Evolutionary conservation across 2,329 filamentous ascomycete species (phyloP).

Genomic region (Pyrenophora seminiperda): DNA sequence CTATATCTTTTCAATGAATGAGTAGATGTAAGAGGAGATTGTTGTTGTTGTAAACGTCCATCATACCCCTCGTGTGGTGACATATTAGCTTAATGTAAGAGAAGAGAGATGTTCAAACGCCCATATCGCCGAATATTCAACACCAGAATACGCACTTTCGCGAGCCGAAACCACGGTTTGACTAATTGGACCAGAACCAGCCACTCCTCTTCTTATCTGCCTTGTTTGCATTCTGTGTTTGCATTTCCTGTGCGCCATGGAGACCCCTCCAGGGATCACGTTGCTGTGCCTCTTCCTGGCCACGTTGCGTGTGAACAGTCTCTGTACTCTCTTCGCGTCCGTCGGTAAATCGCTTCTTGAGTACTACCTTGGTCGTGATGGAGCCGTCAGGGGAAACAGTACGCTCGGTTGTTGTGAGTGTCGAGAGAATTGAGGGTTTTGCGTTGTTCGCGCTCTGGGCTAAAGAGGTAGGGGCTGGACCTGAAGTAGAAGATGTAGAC

Average conservation of each 20-base stretch:
- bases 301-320: constrained; percentile 54
- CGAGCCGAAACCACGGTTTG: no score
- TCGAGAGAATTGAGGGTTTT: constrained; percentile 56
- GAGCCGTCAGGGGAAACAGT: constrained; percentile 62
- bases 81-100: no score
- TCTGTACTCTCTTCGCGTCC: constrained; percentile 64
- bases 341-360: constrained; percentile 65
- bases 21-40: no score
- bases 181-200: constrained; percentile 41
- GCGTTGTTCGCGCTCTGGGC: constrained; percentile 23
- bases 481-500: not conserved
- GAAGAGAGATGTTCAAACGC: not conserved
- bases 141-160: not conserved
- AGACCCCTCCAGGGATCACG: constrained; percentile 20
- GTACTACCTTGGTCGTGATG: constrained; percentile 60
- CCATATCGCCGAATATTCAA: not conserved
- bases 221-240: constrained; percentile 6
- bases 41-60: no score
- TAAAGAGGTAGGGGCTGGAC: constrained; percentile 11
- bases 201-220: constrained; percentile 29
- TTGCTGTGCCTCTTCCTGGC: constrained; percentile 22
- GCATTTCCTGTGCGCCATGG: constrained; percentile 13
- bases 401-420: constrained; percentile 62
- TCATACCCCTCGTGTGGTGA: no score
- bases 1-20: not conserved